A percentile compares a stretch with the other conserved stretches of the same genome.
Conservation (phyloP, 768 basidiomycete species). For the Suillus luteus region DNA sequence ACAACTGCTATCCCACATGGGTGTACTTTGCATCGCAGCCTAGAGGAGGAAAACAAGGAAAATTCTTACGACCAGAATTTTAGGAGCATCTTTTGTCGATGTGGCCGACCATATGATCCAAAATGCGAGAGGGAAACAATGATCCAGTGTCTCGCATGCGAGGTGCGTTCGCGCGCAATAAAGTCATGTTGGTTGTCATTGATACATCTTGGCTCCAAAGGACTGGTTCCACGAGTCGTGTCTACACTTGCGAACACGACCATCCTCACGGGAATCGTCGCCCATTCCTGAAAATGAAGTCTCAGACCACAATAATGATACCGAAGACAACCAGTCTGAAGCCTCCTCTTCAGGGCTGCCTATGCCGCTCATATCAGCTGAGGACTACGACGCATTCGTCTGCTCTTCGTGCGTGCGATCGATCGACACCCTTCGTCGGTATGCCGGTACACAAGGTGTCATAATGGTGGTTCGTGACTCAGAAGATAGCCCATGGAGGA, state of each 20-base stretch:
- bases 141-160: slow-evolving; percentile 86
- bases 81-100: slow-evolving; percentile 70
- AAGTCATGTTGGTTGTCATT: slow-evolving; percentile 7
- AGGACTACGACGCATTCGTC: slow-evolving; percentile 75
- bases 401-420: slow-evolving; percentile 69
- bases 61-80: slow-evolving; percentile 82
- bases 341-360: slow-evolving; percentile 67
- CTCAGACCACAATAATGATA: slow-evolving; percentile 31
- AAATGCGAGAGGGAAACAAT: slow-evolving; percentile 78
- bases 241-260: slow-evolving; percentile 73
- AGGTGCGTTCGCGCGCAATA: slow-evolving; percentile 45
- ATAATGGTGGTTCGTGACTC: slow-evolving; percentile 65
- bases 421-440: slow-evolving; percentile 53
- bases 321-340: slow-evolving; percentile 57
- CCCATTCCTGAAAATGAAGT: slow-evolving; percentile 22
- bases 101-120: slow-evolving; percentile 70
- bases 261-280: slow-evolving; percentile 46
- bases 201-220: slow-evolving; percentile 37
- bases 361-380: slow-evolving; percentile 63
- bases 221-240: slow-evolving; percentile 95
- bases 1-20: slow-evolving; percentile 59
- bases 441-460: slow-evolving; percentile 69
- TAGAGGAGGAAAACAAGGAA: slow-evolving; percentile 54
- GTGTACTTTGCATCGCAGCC: slow-evolving; percentile 61
- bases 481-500: slow-evolving; percentile 51